Evolutionary conservation across 768 basidiomycete species (phyloP).

Genomic region (Pleurotus citrinopileatus): DNA sequence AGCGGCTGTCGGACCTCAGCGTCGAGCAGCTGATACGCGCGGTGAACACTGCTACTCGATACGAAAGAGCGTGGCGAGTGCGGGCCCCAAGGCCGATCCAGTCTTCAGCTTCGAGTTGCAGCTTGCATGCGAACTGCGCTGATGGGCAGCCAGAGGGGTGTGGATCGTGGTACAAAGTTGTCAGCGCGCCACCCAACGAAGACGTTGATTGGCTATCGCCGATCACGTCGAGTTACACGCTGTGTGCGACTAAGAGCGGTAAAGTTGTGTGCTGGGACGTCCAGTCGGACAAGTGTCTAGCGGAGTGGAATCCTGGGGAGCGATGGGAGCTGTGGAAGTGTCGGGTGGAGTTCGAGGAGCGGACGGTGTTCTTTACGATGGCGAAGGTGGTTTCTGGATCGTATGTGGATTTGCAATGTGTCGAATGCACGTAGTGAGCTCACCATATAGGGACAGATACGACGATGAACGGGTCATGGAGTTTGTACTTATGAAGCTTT

Average conservation of each 20-base stretch:
- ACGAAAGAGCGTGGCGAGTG: constrained; percentile 60
- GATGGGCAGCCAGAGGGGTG: not conserved
- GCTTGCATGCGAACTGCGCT: constrained; percentile 6
- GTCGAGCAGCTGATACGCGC: constrained; percentile 59
- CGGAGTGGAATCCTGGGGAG: constrained; percentile 65
- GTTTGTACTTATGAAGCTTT: constrained; percentile 67
- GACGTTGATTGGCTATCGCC: constrained; percentile 78
- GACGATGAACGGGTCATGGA: constrained; percentile 67
- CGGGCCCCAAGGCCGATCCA: constrained; percentile 55
- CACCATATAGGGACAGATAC: constrained; percentile 31
- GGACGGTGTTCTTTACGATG: constrained; percentile 75
- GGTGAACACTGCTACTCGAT: constrained; percentile 59
- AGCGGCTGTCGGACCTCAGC: constrained; percentile 62
- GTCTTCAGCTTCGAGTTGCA: constrained; percentile 21
- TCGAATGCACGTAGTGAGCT: constrained; percentile 1
- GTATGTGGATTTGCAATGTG: constrained; percentile 29
- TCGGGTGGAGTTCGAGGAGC: constrained; percentile 69
- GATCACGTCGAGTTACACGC: constrained; percentile 70
- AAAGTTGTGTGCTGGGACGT: constrained; percentile 80
- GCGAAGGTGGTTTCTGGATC: constrained; percentile 54
- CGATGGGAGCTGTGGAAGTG: constrained; percentile 79
- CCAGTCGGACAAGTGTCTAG: constrained; percentile 54
- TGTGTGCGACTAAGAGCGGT: constrained; percentile 76
- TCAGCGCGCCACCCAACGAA: constrained; percentile 62
- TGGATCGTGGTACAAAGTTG: constrained; percentile 60